Evolutionary conservation across 2,329 filamentous ascomycete genomes (phyloP).

Genomic region (Trichoderma cornu-damae): DNA sequence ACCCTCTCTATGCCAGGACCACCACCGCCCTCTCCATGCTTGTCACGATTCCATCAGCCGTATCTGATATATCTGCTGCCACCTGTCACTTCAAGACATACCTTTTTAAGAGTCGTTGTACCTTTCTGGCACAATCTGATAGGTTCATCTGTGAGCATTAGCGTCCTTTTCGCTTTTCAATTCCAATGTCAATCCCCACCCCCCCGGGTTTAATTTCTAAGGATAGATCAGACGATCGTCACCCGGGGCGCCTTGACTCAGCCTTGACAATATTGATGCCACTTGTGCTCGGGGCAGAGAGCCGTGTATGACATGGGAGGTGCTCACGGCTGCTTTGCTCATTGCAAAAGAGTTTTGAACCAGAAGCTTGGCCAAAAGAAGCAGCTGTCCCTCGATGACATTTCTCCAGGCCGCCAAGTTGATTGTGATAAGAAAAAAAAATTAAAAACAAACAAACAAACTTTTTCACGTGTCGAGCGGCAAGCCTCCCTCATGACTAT

Average conservation of each 20-base stretch:
- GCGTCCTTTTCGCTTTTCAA: too few relatives aligned
- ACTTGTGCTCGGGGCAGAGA: background rate
- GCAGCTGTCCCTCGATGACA: background rate
- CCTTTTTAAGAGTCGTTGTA: background rate
- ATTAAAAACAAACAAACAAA: too few relatives aligned
- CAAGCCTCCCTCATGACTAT: background rate
- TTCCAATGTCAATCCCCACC: too few relatives aligned
- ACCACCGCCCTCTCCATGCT: background rate
- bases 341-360: background rate
- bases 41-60: background rate
- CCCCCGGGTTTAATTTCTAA: too few relatives aligned
- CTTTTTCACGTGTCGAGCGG: too few relatives aligned
- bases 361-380: background rate
- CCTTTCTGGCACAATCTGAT: background rate
- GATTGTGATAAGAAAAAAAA: background rate
- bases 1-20: too few relatives aligned
- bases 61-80: background rate
- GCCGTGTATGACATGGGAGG: conserved; percentile 1
- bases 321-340: background rate
- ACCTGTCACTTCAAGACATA: background rate
- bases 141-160: background rate
- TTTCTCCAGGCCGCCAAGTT: background rate
- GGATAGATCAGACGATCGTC: background rate
- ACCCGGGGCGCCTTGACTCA: background rate
- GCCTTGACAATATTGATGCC: background rate